Conservation (phyloP, 805 yeast genomes). For the Yamadazyma nakazawae region DNA sequence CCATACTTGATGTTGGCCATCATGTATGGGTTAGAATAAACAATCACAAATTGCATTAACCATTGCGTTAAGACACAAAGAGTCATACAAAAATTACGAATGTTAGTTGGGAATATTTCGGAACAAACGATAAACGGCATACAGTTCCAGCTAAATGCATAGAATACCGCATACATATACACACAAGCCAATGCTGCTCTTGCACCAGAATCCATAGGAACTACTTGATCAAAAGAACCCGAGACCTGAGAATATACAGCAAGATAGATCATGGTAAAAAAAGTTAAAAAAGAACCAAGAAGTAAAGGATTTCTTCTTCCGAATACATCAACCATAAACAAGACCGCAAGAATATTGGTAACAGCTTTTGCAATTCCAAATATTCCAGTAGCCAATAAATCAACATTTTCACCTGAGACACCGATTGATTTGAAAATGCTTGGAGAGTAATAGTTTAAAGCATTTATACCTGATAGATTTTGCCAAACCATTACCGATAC, state of each 20-base stretch:
- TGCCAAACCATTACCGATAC: slow-evolving; percentile 6
- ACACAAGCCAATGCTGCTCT: too few species aligned
- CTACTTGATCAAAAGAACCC: too few species aligned
- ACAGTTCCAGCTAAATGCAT: slow-evolving; percentile 9
- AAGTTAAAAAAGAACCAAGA: too few species aligned
- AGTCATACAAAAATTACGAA: slow-evolving; percentile 7
- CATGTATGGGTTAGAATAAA: slow-evolving; percentile 8
- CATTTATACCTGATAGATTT: slow-evolving; percentile 14
- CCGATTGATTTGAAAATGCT: slow-evolving; percentile 47
- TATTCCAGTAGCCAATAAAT: slow-evolving; percentile 6
- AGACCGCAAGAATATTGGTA: slow-evolving; percentile 81
- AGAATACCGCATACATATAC: slow-evolving; percentile 3
- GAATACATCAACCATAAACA: slow-evolving; percentile 65
- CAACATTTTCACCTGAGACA: slow-evolving; percentile 4
- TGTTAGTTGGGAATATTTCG: slow-evolving; percentile 7
- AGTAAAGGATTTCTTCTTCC: too few species aligned
- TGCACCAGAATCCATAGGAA: too few species aligned
- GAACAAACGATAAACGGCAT: slow-evolving; percentile 8
- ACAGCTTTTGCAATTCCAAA: slow-evolving; percentile 21
- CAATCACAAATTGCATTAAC: slow-evolving; percentile 10
- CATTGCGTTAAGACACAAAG: slow-evolving; percentile 7
- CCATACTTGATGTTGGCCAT: slow-evolving; percentile 11
- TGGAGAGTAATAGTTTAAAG: slow-evolving; percentile 58
- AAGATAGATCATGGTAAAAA: too few species aligned
- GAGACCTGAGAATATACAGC: too few species aligned